These are phyloP conservation scores for Suhomyces anneliseae DNA, from an alignment of 1,139 yeast genomes.

Conservation along the genomic window DNA sequence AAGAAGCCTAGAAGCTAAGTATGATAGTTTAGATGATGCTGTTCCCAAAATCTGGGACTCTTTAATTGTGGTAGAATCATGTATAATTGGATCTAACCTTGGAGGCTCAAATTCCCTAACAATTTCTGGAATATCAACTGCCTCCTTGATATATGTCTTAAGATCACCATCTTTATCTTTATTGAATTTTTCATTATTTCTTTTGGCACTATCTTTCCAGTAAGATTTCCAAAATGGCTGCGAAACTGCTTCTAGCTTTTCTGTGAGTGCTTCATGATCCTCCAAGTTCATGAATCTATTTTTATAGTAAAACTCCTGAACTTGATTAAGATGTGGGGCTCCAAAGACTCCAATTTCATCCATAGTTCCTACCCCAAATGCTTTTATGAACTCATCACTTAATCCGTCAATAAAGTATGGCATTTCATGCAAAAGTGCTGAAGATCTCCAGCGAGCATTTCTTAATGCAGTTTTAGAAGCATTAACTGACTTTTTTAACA, in stretches of 20 bases:
- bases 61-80: slow-evolving; percentile 16
- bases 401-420: slow-evolving; percentile 49
- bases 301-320: slow-evolving; percentile 56
- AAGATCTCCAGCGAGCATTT: slow-evolving; percentile 56
- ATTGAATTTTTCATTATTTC: slow-evolving; percentile 34
- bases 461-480: slow-evolving; percentile 49
- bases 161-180: slow-evolving; percentile 19
- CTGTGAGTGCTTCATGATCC: slow-evolving; percentile 24
- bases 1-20: slow-evolving; percentile 52
- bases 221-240: slow-evolving; percentile 52
- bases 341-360: slow-evolving; percentile 49
- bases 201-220: slow-evolving; percentile 45
- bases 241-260: slow-evolving; percentile 32
- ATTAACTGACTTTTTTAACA: slow-evolving; percentile 43
- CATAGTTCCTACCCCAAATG: slow-evolving; percentile 45
- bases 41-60: slow-evolving; percentile 52
- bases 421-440: slow-evolving; percentile 64
- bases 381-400: slow-evolving; percentile 37
- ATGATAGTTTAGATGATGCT: slow-evolving; percentile 61
- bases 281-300: slow-evolving; percentile 43
- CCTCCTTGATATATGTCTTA: slow-evolving; percentile 5
- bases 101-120: slow-evolving; percentile 7
- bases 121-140: slow-evolving; percentile 14
- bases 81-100: neutral
- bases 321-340: slow-evolving; percentile 55